phyloP scores from a whole-genome alignment of 306 rosid species.

The Pyrus bretschneideri region DNA sequence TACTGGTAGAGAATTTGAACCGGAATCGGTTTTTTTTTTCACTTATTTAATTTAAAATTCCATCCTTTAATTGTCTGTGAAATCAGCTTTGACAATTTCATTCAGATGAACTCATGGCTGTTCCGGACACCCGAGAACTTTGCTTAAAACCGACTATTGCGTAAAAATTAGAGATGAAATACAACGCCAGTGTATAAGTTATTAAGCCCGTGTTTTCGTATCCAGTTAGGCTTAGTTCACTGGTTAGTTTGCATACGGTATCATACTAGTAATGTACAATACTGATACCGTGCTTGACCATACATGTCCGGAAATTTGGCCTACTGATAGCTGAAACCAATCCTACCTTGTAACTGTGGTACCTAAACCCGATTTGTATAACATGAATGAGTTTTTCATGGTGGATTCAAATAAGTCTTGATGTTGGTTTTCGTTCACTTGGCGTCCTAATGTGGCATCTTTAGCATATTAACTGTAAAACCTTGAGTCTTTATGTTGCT shows the following conservation, averaged over 20 bases:
- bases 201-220: background rate
- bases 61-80: background rate
- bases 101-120: background rate
- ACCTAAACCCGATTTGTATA: background rate
- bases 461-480: background rate
- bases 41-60: background rate
- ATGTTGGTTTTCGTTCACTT: background rate
- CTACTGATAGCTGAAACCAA: background rate
- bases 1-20: background rate
- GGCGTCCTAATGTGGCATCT: too few species aligned
- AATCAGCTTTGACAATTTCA: background rate
- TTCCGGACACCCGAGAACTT: background rate
- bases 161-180: too few species aligned
- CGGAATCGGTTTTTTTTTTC: background rate
- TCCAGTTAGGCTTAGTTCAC: background rate
- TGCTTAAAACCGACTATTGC: background rate
- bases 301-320: background rate
- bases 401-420: background rate
- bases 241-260: background rate
- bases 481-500: slow-evolving; percentile 1
- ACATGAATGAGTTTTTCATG: background rate
- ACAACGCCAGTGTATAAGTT: too few species aligned
- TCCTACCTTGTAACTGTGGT: background rate
- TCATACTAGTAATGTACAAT: too few species aligned
- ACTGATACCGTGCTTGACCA: background rate